These are phyloP conservation scores for Raffaelea ambrosiae DNA, from an alignment of 2,329 filamentous ascomycete species.

Conservation along the genomic window DNA sequence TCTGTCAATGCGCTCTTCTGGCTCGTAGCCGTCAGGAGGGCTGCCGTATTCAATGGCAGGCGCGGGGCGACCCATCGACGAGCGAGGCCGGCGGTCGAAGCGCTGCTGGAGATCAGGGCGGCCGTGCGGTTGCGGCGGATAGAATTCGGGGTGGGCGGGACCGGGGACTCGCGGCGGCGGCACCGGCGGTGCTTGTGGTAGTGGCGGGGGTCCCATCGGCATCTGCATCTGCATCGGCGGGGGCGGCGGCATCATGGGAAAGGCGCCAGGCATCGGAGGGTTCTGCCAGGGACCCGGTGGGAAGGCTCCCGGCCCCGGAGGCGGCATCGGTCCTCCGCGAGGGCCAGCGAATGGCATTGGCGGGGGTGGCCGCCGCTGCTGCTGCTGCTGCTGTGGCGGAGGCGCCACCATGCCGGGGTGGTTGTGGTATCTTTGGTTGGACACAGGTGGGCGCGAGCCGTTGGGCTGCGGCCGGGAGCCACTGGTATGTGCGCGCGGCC, in stretches of 20 bases:
- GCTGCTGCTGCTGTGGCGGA: conserved; percentile 17
- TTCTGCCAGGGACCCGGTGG: background rate
- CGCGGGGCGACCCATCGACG: conserved; percentile 21
- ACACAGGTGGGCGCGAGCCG: conserved; percentile 24
- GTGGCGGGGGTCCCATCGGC: background rate
- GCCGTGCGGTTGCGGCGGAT: background rate
- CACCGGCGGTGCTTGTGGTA: conserved; percentile 1
- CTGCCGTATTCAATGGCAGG: conserved; percentile 23
- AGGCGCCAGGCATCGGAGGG: background rate
- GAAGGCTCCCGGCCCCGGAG: background rate
- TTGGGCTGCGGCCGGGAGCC: conserved; percentile 26
- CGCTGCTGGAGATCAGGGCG: conserved; percentile 13
- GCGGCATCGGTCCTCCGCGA: background rate
- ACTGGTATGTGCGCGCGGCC: conserved; percentile 29
- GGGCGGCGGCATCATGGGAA: background rate
- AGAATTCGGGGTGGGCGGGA: background rate
- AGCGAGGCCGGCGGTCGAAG: conserved; percentile 28
- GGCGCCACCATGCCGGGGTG: too few relatives aligned
- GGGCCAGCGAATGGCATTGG: background rate
- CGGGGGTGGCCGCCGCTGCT: conserved; percentile 15
- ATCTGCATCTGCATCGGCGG: conserved; percentile 7
- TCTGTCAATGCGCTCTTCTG: conserved; percentile 22
- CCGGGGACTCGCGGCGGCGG: background rate
- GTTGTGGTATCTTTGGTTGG: conserved; percentile 27
- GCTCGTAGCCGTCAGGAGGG: conserved; percentile 31